Conservation (phyloP, 306 rosid species). For the Trichosanthes truncata region DNA sequence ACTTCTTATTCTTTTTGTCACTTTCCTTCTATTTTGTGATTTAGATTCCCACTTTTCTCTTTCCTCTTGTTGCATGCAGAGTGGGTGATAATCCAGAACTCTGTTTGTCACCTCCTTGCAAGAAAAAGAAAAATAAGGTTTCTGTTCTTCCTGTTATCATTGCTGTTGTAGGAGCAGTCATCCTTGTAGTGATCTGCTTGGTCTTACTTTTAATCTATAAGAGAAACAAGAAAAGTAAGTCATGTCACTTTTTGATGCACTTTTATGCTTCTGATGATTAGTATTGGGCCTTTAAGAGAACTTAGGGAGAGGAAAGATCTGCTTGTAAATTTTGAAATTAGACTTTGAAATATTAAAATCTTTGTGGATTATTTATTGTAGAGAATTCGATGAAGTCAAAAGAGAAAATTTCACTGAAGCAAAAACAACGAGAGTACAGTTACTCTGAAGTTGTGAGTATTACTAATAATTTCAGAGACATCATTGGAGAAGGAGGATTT, state of each 20-base stretch:
- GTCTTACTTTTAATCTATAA: no score
- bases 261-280: background rate
- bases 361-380: background rate
- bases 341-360: background rate
- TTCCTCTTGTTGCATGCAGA: background rate
- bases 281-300: background rate
- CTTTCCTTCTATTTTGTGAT: background rate
- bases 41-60: background rate
- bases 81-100: slow-evolving; percentile 12
- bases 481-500: no score
- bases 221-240: slow-evolving; percentile 11
- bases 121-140: background rate
- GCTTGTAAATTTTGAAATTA: background rate
- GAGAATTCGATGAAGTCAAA: background rate
- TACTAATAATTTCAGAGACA: no score
- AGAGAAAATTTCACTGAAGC: background rate
- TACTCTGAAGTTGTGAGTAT: no score
- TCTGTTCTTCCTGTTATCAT: slow-evolving; percentile 19
- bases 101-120: background rate
- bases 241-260: background rate
- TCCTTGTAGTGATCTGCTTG: background rate
- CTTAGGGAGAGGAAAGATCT: no score
- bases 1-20: background rate
- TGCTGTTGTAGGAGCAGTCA: background rate
- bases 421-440: slow-evolving; percentile 18